Evolutionary conservation across 495 filamentous ascomycete genomes (phyloP).

Genomic region (Filosporella fistucella): DNA sequence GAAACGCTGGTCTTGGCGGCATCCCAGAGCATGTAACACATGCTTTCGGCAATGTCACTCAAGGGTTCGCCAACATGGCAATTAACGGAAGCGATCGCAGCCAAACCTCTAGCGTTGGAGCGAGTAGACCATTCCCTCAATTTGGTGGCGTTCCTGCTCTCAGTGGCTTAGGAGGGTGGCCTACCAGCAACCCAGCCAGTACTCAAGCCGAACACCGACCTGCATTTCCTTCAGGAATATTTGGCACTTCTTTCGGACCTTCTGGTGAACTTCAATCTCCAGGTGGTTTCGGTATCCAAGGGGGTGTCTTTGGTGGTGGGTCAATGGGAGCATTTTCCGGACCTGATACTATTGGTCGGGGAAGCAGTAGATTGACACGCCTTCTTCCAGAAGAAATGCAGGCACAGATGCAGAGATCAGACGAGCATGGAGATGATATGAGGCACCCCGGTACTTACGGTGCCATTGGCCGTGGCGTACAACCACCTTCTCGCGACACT

Average conservation of each 20-base stretch:
- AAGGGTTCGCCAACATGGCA: slow-evolving; percentile 38
- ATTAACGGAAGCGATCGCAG: slow-evolving; percentile 79
- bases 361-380: slow-evolving; percentile 80
- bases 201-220: slow-evolving; percentile 74
- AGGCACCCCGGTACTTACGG: slow-evolving; percentile 47
- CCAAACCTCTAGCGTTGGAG: slow-evolving; percentile 80
- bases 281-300: slow-evolving; percentile 41
- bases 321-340: slow-evolving; percentile 47
- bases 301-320: slow-evolving; percentile 47
- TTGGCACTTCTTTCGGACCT: slow-evolving; percentile 69
- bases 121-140: slow-evolving; percentile 62
- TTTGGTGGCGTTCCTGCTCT: slow-evolving; percentile 59
- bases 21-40: slow-evolving; percentile 32
- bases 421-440: slow-evolving; percentile 41
- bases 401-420: slow-evolving; percentile 72
- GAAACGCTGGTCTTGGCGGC: slow-evolving; percentile 43
- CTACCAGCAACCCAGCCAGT: slow-evolving; percentile 49
- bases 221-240: slow-evolving; percentile 45
- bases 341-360: slow-evolving; percentile 57
- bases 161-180: slow-evolving; percentile 63
- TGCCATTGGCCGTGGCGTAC: slow-evolving; percentile 48
- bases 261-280: slow-evolving; percentile 75
- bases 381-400: slow-evolving; percentile 86
- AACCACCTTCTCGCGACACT: slow-evolving; percentile 46
- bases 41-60: slow-evolving; percentile 40